phyloP scores from a whole-genome alignment of 2,329 filamentous ascomycete species.

The Pseudocercospora pini-densiflorae region DNA sequence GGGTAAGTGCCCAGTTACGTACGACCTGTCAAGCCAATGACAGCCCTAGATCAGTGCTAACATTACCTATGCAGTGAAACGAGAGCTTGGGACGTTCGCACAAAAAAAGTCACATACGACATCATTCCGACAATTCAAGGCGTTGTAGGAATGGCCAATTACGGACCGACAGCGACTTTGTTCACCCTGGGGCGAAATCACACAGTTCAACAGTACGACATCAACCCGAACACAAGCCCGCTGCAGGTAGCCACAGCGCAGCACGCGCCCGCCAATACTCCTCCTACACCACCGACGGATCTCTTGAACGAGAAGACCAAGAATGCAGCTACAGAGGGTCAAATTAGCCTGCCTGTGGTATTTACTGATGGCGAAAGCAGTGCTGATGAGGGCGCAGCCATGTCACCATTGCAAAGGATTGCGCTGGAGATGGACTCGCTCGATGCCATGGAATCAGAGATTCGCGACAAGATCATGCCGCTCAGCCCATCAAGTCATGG shows the following conservation, averaged over 20 bases:
- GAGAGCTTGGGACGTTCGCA: conserved; percentile 94
- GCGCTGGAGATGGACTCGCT: conserved; percentile 71
- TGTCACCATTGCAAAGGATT: conserved; percentile 76
- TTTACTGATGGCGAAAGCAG: conserved; percentile 69
- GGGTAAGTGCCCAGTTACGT: conserved; percentile 64
- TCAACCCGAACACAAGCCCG: conserved; percentile 72
- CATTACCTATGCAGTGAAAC: conserved; percentile 65
- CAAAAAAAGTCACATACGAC: conserved; percentile 94
- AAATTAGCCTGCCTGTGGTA: conserved; percentile 37
- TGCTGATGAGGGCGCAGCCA: conserved; percentile 63
- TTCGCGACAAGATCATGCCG: conserved; percentile 66
- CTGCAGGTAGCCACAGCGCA: conserved; percentile 85
- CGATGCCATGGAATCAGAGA: conserved; percentile 57
- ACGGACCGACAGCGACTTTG: conserved; percentile 85
- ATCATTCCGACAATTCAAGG: conserved; percentile 82
- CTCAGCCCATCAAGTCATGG: conserved; percentile 72
- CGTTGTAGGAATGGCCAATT: conserved; percentile 81
- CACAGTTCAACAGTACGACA: conserved; percentile 92
- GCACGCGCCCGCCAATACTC: conserved; percentile 77
- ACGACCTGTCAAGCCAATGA: conserved; percentile 1
- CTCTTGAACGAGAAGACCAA: conserved; percentile 69
- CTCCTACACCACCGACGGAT: conserved; percentile 81
- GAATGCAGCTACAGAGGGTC: conserved; percentile 32
- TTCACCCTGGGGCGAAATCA: conserved; percentile 90
- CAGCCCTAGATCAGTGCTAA: conserved; percentile 4